Conservation (phyloP, 805 yeast genomes). For the Isabelozyma gotoi region DNA sequence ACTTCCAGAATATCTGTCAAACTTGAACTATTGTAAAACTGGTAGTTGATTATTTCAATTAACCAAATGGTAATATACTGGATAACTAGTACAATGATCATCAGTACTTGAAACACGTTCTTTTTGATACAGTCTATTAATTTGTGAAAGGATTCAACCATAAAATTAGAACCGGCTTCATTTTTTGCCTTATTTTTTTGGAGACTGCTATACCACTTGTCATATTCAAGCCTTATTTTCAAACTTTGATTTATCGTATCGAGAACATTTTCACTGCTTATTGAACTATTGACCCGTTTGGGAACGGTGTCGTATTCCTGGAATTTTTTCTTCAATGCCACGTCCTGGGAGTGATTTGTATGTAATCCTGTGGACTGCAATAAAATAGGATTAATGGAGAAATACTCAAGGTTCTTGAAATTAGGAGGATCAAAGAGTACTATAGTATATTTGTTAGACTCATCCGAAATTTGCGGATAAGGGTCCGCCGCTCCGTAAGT, state of each 20-base stretch:
- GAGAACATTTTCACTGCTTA: slow-evolving; percentile 27
- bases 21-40: slow-evolving; percentile 14
- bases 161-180: neutral
- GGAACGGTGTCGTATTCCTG: neutral
- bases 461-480: neutral
- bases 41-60: slow-evolving; percentile 27
- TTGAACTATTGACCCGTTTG: slow-evolving; percentile 10
- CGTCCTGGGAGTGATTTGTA: slow-evolving; percentile 5
- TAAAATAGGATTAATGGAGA: slow-evolving; percentile 69
- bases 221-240: slow-evolving; percentile 10
- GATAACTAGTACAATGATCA: slow-evolving; percentile 11
- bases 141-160: slow-evolving; percentile 3
- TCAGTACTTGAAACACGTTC: slow-evolving; percentile 6
- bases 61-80: slow-evolving; percentile 15
- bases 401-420: slow-evolving; percentile 70
- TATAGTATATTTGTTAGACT: slow-evolving; percentile 6
- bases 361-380: slow-evolving; percentile 47
- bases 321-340: slow-evolving; percentile 1
- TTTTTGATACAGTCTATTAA: slow-evolving; percentile 1
- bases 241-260: slow-evolving; percentile 34
- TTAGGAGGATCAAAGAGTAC: slow-evolving; percentile 68
- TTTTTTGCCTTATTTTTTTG: neutral
- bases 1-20: slow-evolving; percentile 53
- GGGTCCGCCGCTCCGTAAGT: slow-evolving; percentile 1
- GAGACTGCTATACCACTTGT: neutral